Evolutionary conservation across 768 basidiomycete genomes (phyloP).

Genomic region (Podaxis sp.): DNA sequence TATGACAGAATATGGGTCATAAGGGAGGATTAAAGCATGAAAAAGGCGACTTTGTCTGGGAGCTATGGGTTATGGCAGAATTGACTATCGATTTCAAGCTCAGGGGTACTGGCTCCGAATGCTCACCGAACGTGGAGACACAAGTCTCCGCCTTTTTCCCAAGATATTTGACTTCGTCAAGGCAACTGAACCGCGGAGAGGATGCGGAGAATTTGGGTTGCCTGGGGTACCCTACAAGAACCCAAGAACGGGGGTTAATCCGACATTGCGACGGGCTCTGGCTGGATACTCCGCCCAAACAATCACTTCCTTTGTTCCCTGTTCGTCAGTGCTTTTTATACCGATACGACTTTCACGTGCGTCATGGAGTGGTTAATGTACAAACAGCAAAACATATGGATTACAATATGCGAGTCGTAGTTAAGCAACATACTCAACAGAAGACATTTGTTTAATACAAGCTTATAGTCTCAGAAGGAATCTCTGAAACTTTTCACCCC

Average conservation of each 20-base stretch:
- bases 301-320: neutral
- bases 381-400: neutral
- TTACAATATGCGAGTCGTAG: neutral
- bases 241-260: neutral
- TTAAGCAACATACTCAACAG: neutral
- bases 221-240: neutral
- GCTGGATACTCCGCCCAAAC: neutral
- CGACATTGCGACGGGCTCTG: neutral
- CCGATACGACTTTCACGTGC: neutral
- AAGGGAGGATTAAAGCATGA: no score
- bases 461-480: neutral
- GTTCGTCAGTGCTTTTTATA: neutral
- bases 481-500: slow-evolving; percentile 8
- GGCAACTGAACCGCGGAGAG: neutral
- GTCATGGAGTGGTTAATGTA: neutral
- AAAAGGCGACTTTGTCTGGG: no score
- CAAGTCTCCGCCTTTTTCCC: neutral
- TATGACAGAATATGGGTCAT: neutral
- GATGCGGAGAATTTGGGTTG: neutral
- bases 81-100: neutral
- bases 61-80: no score
- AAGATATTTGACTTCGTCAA: neutral
- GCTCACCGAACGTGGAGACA: neutral
- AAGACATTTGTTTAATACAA: neutral
- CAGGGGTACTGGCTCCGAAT: neutral